These are phyloP conservation scores for Ophiocordyceps camponoti-saundersi DNA, from an alignment of 2,329 filamentous ascomycete species.

Conservation along the genomic window DNA sequence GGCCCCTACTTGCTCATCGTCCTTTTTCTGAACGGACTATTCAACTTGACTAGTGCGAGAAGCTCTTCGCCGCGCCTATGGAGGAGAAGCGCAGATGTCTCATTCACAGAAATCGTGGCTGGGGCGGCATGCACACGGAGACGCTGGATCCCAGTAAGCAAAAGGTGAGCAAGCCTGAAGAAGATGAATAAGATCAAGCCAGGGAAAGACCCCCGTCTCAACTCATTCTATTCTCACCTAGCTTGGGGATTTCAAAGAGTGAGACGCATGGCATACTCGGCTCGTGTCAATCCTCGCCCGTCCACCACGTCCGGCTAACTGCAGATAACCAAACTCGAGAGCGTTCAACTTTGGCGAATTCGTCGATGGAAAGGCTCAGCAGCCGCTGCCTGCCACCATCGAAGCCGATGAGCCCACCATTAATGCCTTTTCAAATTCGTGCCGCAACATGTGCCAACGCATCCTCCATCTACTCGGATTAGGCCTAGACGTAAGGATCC, in stretches of 20 bases:
- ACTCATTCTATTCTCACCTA: slow-evolving; percentile 12
- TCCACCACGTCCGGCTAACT: not conserved
- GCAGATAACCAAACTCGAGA: slow-evolving; percentile 25
- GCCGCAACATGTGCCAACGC: slow-evolving; percentile 53
- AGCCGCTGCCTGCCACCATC: slow-evolving; percentile 57
- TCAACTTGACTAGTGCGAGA: slow-evolving; percentile 31
- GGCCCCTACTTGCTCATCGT: not conserved
- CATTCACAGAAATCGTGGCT: slow-evolving; percentile 75
- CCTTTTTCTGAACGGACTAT: not conserved
- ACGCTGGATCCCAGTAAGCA: slow-evolving; percentile 74
- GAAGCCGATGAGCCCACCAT: slow-evolving; percentile 41
- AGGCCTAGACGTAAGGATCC: slow-evolving; percentile 44
- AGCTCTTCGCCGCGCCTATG: slow-evolving; percentile 52
- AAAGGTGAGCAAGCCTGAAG: slow-evolving; percentile 31
- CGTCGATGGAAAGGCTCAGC: slow-evolving; percentile 47
- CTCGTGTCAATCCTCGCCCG: not conserved
- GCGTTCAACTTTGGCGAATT: slow-evolving; percentile 88
- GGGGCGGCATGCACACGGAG: slow-evolving; percentile 77
- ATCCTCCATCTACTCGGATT: slow-evolving; percentile 64
- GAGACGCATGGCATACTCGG: slow-evolving; percentile 7
- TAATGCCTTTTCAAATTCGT: slow-evolving; percentile 49
- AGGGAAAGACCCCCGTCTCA: not conserved
- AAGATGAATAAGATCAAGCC: not conserved
- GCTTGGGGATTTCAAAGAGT: slow-evolving; percentile 84
- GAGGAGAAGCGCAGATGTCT: slow-evolving; percentile 59